Conservation (phyloP, 805 yeast genomes). For the Saccharomycopsis fibuligera region DNA sequence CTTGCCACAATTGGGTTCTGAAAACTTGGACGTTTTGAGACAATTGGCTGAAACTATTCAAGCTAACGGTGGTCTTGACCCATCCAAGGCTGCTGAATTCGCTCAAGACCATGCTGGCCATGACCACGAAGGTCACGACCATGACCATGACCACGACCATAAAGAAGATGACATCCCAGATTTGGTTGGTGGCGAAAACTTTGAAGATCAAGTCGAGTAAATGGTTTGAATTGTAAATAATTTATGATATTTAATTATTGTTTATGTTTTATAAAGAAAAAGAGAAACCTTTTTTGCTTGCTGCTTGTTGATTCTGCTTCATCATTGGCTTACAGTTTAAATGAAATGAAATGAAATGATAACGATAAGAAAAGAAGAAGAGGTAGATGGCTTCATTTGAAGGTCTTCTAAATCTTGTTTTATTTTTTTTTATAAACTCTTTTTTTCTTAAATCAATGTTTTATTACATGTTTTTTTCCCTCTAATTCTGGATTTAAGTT, state of each 20-base stretch:
- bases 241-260: neutral
- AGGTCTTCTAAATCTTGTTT: no score
- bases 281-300: no score
- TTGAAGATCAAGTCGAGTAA: constrained; percentile 41
- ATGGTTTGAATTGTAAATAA: constrained; percentile 2
- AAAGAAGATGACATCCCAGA: constrained; percentile 63
- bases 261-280: no score
- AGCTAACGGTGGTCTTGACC: constrained; percentile 38
- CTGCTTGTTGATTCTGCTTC: no score
- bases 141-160: constrained; percentile 36
- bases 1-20: constrained; percentile 94
- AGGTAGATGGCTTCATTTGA: no score
- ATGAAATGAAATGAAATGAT: no score
- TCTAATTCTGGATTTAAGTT: no score
- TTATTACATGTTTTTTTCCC: no score
- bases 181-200: constrained; percentile 79
- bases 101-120: constrained; percentile 43
- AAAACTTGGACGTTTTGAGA: constrained; percentile 83
- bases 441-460: no score
- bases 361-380: no score
- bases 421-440: no score
- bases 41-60: constrained; percentile 86
- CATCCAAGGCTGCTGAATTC: constrained; percentile 32
- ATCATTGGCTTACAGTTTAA: no score
- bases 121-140: constrained; percentile 41